Percentiles rank a stretch among this genome's conserved stretches.
Conservation (phyloP, 495 filamentous ascomycete species). For the Daldinia bambusicola region DNA sequence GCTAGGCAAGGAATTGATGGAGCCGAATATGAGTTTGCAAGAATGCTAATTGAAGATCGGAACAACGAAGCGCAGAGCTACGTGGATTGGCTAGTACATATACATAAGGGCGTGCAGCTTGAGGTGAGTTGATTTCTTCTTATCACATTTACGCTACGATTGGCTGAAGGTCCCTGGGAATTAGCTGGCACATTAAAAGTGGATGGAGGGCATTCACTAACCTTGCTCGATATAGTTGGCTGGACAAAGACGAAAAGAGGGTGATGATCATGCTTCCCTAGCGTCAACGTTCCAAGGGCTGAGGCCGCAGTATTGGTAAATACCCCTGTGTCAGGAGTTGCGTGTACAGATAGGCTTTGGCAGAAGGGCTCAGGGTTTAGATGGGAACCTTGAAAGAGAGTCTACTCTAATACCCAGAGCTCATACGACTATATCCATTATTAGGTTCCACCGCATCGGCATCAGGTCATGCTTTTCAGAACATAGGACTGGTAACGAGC, state of each 20-base stretch:
- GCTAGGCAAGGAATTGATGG: constrained; percentile 94
- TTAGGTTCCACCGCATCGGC: constrained; percentile 29
- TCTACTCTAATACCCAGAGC: constrained; percentile 12
- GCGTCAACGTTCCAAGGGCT: constrained; percentile 46
- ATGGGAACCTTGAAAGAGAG: constrained; percentile 13
- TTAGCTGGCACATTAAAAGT: neutral
- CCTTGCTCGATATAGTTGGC: constrained; percentile 32
- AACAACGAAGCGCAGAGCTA: constrained; percentile 98
- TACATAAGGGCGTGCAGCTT: constrained; percentile 90
- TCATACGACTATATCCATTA: constrained; percentile 8
- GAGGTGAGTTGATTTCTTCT: constrained; percentile 66
- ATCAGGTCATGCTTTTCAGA: constrained; percentile 32
- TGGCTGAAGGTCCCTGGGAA: constrained; percentile 12
- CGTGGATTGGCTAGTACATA: constrained; percentile 97
- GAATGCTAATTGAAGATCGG: constrained; percentile 89
- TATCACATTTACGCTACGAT: constrained; percentile 7
- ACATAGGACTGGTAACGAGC: constrained; percentile 1
- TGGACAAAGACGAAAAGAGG: constrained; percentile 44
- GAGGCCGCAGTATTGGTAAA: constrained; percentile 50
- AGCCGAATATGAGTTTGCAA: constrained; percentile 95
- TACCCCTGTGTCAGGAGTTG: constrained; percentile 1
- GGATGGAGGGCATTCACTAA: constrained; percentile 20
- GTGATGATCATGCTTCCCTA: constrained; percentile 44
- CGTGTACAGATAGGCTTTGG: constrained; percentile 18
- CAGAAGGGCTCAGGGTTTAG: constrained; percentile 16